Base-by-base conservation (phyloP, 1,284 basidiomycete species). In the Ustilago sp. region DNA sequence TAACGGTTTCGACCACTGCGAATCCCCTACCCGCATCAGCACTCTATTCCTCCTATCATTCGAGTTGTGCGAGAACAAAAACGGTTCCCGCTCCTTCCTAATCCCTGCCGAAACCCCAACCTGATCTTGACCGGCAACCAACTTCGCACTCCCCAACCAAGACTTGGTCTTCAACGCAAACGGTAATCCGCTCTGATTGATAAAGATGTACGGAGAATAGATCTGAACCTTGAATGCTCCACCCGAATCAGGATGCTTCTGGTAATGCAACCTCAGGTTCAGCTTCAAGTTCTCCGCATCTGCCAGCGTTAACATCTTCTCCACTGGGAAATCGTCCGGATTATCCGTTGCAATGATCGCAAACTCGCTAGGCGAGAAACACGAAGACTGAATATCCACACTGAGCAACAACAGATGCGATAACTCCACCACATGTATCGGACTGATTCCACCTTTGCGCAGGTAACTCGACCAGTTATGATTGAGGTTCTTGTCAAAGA, bases 171-270 rank as follows among this genome's bases (percentile, higher is more conserved):
- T 91, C 39, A 97, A 89, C 41, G 88, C 89, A 82, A 98, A 97
- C 1, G 94, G 92, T 55, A 96, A 87, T 1, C 92, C 93, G 0
- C 94, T 94, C 89, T 98, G 98, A 88, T 99, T 99, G 86, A 98
- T 88, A 57, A 99, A 88, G 59, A 99, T 89, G 86, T 93, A 99
- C 3, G 97, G 95, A 77, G 91, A 92, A 85, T 95, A 99, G 60
- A 99, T 92, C 86, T 99, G 96, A 1, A 98, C 94, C 87, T 94
- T 96, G 90, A 98, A 97, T 1, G 96, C 95, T n/a, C 97, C 95
- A 3, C 96, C 97, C 12, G 95, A 93, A 68, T 98, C 91, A 3
- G 93, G 91, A 86, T 94, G 94, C 51, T 80, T 80, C 68, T 76
- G 67, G 85, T 98, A 99, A 86, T 97, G 94, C 38, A 99, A 87